Percentiles rank a stretch among this genome's conserved stretches.
These are phyloP conservation scores for Aspergillus sojae DNA, from an alignment of 2,329 filamentous ascomycete species.

Conservation along the genomic window DNA sequence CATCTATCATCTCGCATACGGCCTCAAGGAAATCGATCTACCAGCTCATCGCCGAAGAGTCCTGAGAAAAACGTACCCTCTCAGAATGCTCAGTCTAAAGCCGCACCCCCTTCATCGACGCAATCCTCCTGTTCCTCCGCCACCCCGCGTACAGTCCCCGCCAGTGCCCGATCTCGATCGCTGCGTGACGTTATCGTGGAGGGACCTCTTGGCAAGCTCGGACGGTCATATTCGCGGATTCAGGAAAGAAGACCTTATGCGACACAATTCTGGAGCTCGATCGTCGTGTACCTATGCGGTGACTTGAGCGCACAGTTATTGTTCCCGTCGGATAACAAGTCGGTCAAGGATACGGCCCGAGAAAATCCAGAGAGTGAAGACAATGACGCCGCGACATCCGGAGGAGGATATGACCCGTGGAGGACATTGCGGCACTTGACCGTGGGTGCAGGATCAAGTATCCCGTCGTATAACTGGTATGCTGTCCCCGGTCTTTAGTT, in stretches of 20 bases:
- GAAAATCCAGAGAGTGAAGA: conserved; percentile 21
- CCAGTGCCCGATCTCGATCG: conserved; percentile 22
- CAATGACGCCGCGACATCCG: conserved; percentile 29
- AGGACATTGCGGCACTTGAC: conserved; percentile 71
- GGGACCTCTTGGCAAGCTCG: conserved; percentile 38
- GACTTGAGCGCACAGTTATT: conserved; percentile 79
- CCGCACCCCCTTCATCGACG: conserved; percentile 13
- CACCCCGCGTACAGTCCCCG: conserved; percentile 24
- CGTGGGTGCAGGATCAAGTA: conserved; percentile 72
- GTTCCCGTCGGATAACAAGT: conserved; percentile 39
- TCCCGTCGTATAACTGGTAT: conserved; percentile 83
- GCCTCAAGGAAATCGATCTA: conserved; percentile 18
- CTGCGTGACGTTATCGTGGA: conserved; percentile 35
- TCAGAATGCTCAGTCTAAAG: conserved; percentile 3
- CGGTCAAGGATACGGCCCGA: conserved; percentile 11
- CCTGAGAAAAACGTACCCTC: conserved; percentile 8
- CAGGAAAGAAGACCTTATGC: conserved; percentile 73
- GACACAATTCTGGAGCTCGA: conserved; percentile 75
- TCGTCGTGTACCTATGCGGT: conserved; percentile 77
- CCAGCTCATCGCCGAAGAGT: conserved; percentile 4
- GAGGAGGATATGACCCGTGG: conserved; percentile 64
- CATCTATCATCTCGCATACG: conserved; percentile 12
- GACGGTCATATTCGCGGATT: conserved; percentile 63
- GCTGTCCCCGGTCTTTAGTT: conserved; percentile 20
- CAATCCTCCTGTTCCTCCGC: conserved; percentile 24